phyloP scores from a whole-genome alignment of 176 grass and related monocot genomes.

The Carex myosuroides region DNA sequence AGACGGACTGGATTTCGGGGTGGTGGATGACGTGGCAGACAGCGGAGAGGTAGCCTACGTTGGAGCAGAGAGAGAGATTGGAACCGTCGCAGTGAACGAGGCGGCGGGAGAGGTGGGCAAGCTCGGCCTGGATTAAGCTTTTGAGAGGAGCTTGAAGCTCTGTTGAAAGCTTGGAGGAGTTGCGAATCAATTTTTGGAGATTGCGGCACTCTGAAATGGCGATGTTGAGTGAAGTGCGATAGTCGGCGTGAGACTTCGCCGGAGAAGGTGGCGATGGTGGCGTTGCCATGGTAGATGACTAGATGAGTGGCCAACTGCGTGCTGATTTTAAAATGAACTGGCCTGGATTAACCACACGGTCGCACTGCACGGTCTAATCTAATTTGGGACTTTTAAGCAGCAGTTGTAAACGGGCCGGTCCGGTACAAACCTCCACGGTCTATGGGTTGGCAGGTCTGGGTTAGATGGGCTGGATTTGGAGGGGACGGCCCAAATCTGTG shows the following conservation, averaged over 20 bases:
- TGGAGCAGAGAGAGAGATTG: constrained; percentile 51
- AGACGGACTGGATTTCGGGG: constrained; percentile 48
- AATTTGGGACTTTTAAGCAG: too few species aligned
- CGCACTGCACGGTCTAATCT: not conserved
- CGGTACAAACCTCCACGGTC: too few species aligned
- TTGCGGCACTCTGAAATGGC: constrained; percentile 30
- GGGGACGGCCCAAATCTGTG: too few species aligned
- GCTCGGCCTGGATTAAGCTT: constrained; percentile 60
- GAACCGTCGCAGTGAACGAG: not conserved
- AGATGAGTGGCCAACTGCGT: not conserved
- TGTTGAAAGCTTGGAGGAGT: constrained; percentile 24
- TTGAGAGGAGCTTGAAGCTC: constrained; percentile 28
- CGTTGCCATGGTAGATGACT: constrained; percentile 27
- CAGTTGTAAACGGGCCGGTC: too few species aligned
- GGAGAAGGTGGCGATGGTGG: constrained; percentile 15
- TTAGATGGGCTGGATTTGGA: too few species aligned
- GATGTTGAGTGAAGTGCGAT: constrained; percentile 13
- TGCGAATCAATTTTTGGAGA: constrained; percentile 39
- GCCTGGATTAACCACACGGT: not conserved
- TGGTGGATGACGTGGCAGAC: constrained; percentile 65
- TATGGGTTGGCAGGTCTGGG: too few species aligned
- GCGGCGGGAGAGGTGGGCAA: constrained; percentile 46
- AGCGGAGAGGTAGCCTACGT: constrained; percentile 62
- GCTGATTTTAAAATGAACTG: not conserved
- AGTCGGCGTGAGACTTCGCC: not conserved